Percentiles rank a stretch among this genome's conserved stretches.
Evolutionary conservation across 1,284 basidiomycete genomes (phyloP).

Genomic region (Pseudozyma sp.): DNA sequence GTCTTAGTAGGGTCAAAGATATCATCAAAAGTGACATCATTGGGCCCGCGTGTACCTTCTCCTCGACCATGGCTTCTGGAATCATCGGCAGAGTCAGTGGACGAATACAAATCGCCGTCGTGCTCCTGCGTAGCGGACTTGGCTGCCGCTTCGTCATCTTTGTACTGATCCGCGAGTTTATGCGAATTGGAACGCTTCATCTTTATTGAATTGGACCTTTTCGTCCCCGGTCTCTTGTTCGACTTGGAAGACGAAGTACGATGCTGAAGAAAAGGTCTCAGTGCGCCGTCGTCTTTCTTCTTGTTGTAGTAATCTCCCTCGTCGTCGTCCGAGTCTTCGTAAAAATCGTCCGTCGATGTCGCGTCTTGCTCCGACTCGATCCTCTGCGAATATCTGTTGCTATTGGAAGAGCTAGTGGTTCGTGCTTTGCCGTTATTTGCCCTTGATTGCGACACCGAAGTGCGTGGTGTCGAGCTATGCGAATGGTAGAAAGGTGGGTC

Average conservation of each 20-base stretch:
- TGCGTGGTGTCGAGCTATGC: constrained; percentile 33
- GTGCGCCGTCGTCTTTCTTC: constrained; percentile 14
- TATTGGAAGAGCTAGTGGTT: constrained; percentile 1
- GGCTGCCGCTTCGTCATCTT: constrained; percentile 23
- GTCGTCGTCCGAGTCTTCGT: constrained; percentile 32
- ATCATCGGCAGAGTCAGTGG: not conserved
- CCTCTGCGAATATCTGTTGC: not conserved
- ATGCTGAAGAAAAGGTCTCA: constrained; percentile 18
- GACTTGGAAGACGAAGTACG: constrained; percentile 20
- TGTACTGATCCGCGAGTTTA: constrained; percentile 11
- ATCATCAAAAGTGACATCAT: constrained; percentile 37
- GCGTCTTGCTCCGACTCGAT: constrained; percentile 18
- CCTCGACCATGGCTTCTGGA: not conserved
- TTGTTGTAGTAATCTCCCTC: constrained; percentile 6
- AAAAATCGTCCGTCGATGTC: constrained; percentile 35
- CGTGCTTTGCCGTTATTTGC: constrained; percentile 18
- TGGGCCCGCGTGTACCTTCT: constrained; percentile 5
- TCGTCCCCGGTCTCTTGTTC: constrained; percentile 10
- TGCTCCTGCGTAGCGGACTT: constrained; percentile 7
- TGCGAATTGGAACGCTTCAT: constrained; percentile 38
- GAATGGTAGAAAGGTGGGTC: constrained; percentile 37
- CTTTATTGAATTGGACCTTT: constrained; percentile 39
- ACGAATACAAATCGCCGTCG: not conserved
- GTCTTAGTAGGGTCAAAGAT: constrained; percentile 55
- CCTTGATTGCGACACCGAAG: constrained; percentile 25